phyloP scores from a whole-genome alignment of 257 asterid species.

The Solanum chmielewskii region DNA sequence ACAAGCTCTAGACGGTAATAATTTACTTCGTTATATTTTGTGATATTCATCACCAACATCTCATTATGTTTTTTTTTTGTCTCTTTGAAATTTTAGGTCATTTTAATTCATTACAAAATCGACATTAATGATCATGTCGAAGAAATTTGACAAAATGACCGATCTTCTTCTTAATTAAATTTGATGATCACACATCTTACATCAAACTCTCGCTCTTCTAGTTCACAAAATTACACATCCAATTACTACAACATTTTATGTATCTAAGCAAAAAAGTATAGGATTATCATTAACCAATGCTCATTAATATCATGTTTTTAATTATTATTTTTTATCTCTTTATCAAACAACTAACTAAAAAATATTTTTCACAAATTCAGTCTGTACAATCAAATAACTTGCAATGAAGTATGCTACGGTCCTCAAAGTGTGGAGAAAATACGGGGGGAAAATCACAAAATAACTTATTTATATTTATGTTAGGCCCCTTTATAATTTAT shows the following conservation, averaged over 20 bases:
- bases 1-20: neutral
- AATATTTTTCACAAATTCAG: too few relatives aligned
- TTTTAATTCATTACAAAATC: neutral
- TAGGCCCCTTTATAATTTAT: too few relatives aligned
- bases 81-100: neutral
- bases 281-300: neutral
- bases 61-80: neutral
- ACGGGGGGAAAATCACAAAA: too few relatives aligned
- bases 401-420: too few relatives aligned
- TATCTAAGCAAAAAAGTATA: neutral
- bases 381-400: too few relatives aligned
- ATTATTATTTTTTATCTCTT: too few relatives aligned
- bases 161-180: too few relatives aligned
- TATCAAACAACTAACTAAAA: too few relatives aligned
- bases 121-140: neutral
- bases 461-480: too few relatives aligned
- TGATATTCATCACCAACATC: neutral
- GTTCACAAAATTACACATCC: neutral
- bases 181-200: neutral
- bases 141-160: too few relatives aligned
- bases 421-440: too few relatives aligned
- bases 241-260: neutral
- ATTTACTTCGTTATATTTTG: neutral
- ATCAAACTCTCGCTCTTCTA: neutral
- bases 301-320: neutral